Evolutionary conservation across 1,284 basidiomycete genomes (phyloP), one percentile per base, ranked within the genome.

Genomic region (Ceratobasidium sp.): DNA sequence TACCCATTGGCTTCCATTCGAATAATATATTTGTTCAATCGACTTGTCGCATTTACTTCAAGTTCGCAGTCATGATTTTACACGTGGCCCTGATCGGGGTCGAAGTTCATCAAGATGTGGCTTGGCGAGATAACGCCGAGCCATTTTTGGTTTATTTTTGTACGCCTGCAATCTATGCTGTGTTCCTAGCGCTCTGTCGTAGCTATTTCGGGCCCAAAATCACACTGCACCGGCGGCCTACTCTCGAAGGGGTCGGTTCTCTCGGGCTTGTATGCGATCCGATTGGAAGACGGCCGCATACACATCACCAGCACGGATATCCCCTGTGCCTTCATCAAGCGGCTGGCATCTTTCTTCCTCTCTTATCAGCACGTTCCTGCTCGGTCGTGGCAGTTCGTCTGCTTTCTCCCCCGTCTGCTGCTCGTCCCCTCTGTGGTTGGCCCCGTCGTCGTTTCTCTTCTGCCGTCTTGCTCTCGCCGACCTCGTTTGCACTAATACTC

Each of bases 111-210:
- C 36, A 41, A 41, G 11, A 11, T 44, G 56, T 33, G 36, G 59
- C 44, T 62, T 62, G 59, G 59, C 59, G 59, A 62, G 59, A 45
- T 45, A 62, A 17, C 9, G 15, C 59, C 59, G 51, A 44, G 41
- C 59, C 14, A 19, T 15, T 60, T 11, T 17, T 36, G 33, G 41
- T 60, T n/a, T 62, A 62, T 62, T 62, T 45, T 62, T 47, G 41
- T 33, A 36, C 41, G 33, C 29, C 36, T 24, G 15, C 29, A 33
- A 33, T 36, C 15, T 24, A 22, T 29, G 53, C 53, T 22, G 22
- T 14, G 53, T 5, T 29, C 22, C 22, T 24, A 22, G 19, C 15
- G n/a, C 29, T 14, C 56, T 41, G 14, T 17, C 19, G 19, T n/a
- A 19, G 36, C n/a, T 22, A 62, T 62, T 22, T 60, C 17, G 59